Base-by-base conservation (phyloP, 805 yeast species). In the Sporopachydermia lactativora region DNA sequence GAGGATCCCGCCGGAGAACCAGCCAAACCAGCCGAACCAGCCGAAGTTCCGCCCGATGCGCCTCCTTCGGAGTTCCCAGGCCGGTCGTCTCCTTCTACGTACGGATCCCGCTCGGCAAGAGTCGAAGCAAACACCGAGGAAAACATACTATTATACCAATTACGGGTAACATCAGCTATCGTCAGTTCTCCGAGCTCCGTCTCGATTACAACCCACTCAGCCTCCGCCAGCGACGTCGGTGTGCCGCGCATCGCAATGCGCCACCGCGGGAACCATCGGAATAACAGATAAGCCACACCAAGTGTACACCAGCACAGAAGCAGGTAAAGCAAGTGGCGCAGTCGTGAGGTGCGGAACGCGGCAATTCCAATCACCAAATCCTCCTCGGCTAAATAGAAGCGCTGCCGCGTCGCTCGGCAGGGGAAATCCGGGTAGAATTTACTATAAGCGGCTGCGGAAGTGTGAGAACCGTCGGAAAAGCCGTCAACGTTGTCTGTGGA, bases 301-400 rank as follows among this genome's bases (percentile, higher is more conserved):
- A 73, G 55, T 0, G 96, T 74, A 2, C 60, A 19, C 1, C 72
- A 40, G 45, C 85, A 78, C 2, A 81, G 43, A 0, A 70, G 11
- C 44, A 72, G 69, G 54, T 78, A 86, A 1, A 70, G 13, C 0
- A 61, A 34, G 3, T 59, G 51, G 45, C 76, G 72, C 47, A 66
- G 41, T 38, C 52, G 52, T 8, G 77, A 71, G 13, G 77, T 72
- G 41, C 59, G 59, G 57, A 83, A 92, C 3, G 97, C 97, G 0
- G 96, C 98, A 46, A 92, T 81, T 45, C 95, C 96, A 44, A 92
- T 73, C 8, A 89, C 89, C 52, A 92, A 64, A 62, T 92, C 99
- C 55, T 92, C 98, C 57, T 92, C 97, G 0, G 96, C 88, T 45
- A 92, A 72, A 57, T 89, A 92, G 57, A 82, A 85, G 43, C 96